Evolutionary conservation across 495 filamentous ascomycete genomes (phyloP), one percentile per base, ranked within the genome.

Genomic region (Penicillium canariense): DNA sequence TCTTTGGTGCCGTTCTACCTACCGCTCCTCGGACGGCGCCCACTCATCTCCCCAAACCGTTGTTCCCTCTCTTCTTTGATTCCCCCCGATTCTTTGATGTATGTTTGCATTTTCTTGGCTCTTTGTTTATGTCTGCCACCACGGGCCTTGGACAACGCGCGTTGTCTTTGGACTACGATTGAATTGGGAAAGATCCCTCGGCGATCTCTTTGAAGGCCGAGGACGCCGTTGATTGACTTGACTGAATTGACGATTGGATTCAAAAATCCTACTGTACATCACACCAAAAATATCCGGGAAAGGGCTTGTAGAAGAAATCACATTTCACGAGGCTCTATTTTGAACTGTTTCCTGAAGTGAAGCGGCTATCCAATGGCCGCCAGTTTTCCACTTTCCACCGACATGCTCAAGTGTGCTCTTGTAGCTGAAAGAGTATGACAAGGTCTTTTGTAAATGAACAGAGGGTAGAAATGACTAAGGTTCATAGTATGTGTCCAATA

Each of bases 191-290:
- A 15, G 48, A 14, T 27, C 6, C 45, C 3, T n/a, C n/a, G n/a
- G 43, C 26, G 43, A 28, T 18, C 5, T 42, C 20, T 25, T 28
- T 23, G 43, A 4, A 17, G 9, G 47, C 22, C 15, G 30, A 40
- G 47, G 48, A 50, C 11, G 43, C 53, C 18, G 38, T 18, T 28
- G 50, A 36, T 57, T 53, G 28, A 39, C 49, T 56, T 20, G 48
- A 49, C 47, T 39, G 18, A 54, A 49, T 47, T 39, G 18, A 54
- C 9, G 20, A 42, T 42, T 27, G 55, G 22, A 35, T 32, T 43
- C 26, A 56, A 25, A 32, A 34, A 28, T 50, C 28, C 40, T 36
- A 31, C 47, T 53, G 48, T 56, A 60, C 30, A 40, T 47, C 36
- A 60, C 28, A 20, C 39, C 14, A 25, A 46, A 39, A 50, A 30